Percentiles rank a stretch among this genome's conserved stretches.
Conservation (phyloP, 2,329 filamentous ascomycete genomes). For the Fusarium goolgardi region DNA sequence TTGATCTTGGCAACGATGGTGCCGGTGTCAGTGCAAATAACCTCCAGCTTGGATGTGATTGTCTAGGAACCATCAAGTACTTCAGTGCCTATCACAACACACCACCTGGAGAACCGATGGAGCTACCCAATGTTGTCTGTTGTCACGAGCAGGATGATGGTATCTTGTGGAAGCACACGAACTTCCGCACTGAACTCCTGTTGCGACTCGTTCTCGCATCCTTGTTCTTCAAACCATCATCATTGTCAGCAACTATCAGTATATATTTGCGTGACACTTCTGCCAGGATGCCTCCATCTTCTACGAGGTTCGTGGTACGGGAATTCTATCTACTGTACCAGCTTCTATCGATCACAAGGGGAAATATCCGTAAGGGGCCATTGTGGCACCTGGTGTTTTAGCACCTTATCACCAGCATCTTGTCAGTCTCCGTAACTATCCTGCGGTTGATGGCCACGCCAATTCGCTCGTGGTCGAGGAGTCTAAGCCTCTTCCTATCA, state of each 20-base stretch:
- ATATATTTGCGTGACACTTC: constrained; percentile 59
- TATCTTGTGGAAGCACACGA: constrained; percentile 72
- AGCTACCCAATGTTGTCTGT: constrained; percentile 52
- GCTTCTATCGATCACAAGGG: constrained; percentile 65
- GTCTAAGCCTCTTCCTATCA: constrained; percentile 56
- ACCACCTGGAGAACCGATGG: constrained; percentile 47
- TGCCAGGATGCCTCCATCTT: constrained; percentile 61
- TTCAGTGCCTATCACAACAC: constrained; percentile 52
- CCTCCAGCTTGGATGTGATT: constrained; percentile 71
- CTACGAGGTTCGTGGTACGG: constrained; percentile 54
- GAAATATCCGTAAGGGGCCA: constrained; percentile 64
- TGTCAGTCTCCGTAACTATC: constrained; percentile 74
- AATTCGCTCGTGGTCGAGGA: constrained; percentile 64
- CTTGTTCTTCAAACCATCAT: constrained; percentile 71
- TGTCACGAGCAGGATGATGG: constrained; percentile 58
- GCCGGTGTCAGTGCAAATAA: constrained; percentile 75
- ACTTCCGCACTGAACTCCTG: constrained; percentile 68
- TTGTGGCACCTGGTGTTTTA: no score
- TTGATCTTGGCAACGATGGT: constrained; percentile 76
- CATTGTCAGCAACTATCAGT: constrained; percentile 73
- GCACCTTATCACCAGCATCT: constrained; percentile 66
- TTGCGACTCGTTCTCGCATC: constrained; percentile 65
- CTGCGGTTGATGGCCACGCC: constrained; percentile 68
- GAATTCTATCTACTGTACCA: constrained; percentile 59
- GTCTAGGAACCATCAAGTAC: constrained; percentile 61